These are phyloP conservation scores for Mucor indicus DNA, from an alignment of 371 early-diverging fungal species.

Conservation along the genomic window DNA sequence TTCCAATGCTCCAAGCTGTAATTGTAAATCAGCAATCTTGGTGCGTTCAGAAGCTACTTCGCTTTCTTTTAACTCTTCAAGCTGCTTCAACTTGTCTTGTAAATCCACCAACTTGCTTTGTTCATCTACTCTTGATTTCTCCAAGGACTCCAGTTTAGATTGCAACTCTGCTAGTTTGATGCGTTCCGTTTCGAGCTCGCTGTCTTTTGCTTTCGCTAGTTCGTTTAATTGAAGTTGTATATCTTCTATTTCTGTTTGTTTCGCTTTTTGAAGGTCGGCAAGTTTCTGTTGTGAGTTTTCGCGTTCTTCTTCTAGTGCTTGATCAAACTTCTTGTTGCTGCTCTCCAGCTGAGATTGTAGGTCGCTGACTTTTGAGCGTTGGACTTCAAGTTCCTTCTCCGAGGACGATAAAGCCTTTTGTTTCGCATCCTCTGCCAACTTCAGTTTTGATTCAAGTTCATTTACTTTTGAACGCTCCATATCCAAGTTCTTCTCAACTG, in stretches of 20 bases:
- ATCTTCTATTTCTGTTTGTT: too few species aligned
- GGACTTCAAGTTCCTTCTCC: too few species aligned
- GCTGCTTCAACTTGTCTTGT: too few species aligned
- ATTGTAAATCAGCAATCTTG: conserved; percentile 1
- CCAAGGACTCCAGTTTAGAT: conserved; percentile 1
- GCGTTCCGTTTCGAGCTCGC: conserved; percentile 2
- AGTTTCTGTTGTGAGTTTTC: too few species aligned
- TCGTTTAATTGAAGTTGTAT: too few species aligned
- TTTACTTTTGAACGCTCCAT: neutral
- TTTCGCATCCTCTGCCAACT: neutral
- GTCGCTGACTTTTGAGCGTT: too few species aligned
- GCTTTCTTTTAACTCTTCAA: neutral
- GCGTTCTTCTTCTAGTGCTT: too few species aligned
- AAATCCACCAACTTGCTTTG: neutral
- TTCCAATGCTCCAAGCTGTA: neutral
- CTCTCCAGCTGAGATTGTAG: too few species aligned
- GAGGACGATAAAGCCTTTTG: too few species aligned
- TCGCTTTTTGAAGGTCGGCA: too few species aligned
- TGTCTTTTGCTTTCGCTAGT: neutral
- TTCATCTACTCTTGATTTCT: neutral
- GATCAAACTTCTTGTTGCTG: too few species aligned
- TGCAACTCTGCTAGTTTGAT: neutral
- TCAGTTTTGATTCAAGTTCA: conserved; percentile 1
- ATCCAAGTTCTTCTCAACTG: neutral
- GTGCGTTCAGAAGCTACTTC: neutral